Percentiles rank a stretch among this genome's conserved stretches.
Evolutionary conservation across 1,139 yeast species (phyloP).

Genomic region (Suhomyces ambrosiae): DNA sequence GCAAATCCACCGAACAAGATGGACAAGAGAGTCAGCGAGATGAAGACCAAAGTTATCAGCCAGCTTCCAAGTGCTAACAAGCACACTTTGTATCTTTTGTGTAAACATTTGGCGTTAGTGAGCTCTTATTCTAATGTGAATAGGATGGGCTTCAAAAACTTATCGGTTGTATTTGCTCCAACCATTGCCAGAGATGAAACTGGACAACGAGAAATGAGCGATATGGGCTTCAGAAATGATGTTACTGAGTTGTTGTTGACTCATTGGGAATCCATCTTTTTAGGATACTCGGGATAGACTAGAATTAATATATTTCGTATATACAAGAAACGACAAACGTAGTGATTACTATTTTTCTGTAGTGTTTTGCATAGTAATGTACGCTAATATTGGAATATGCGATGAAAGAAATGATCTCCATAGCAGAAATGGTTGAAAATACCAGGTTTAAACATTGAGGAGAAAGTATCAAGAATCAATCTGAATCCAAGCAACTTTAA

Average conservation of each 20-base stretch:
- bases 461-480: too few species aligned
- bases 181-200: conserved; percentile 79
- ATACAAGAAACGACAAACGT: not conserved
- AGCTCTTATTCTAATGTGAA: conserved; percentile 51
- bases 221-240: conserved; percentile 81
- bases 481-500: too few species aligned
- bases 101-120: conserved; percentile 66
- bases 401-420: too few species aligned
- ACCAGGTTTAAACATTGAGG: too few species aligned
- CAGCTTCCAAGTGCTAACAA: conserved; percentile 71
- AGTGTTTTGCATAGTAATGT: too few species aligned
- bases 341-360: too few species aligned
- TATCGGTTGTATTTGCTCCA: conserved; percentile 95
- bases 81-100: conserved; percentile 54
- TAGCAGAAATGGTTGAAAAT: too few species aligned
- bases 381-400: too few species aligned
- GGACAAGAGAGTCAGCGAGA: conserved; percentile 35
- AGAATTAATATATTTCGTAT: not conserved
- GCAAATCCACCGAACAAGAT: conserved; percentile 36
- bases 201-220: conserved; percentile 83
- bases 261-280: conserved; percentile 48
- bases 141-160: conserved; percentile 78
- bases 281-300: conserved; percentile 9
- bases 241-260: conserved; percentile 76
- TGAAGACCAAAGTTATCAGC: conserved; percentile 28